Base-by-base conservation (phyloP, 805 yeast genomes). In the Ogataea wickerhamii region DNA sequence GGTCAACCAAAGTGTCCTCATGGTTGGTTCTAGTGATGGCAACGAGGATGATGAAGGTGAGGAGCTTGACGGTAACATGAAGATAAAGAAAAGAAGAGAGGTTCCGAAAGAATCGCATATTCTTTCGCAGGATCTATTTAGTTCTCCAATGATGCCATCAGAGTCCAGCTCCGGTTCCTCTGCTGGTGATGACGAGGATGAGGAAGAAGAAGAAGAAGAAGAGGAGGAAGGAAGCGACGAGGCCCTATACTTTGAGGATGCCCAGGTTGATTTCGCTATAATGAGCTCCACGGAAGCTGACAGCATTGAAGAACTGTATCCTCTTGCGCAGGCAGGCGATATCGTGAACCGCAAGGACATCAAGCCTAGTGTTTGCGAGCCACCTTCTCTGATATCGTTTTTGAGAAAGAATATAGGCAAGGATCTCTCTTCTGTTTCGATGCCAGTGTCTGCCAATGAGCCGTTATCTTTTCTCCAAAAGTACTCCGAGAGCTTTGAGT, bases 391-490 rank as follows among this genome's bases (percentile, higher is more conserved):
- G 24, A 66, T 91, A 38, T 74, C 87, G 1, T 77, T 88, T 51
- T 70, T 93, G 34, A 73, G 96, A 41, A 89, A 89, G 59, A 88
- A 87, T 50, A 93, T 91, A 8, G 97, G 97, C 16, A 91, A 89
- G 55, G 98, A 91, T 60, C 59, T 93, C 40, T 72, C 88, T 0
- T 71, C 87, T 1, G 74, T 89, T 31, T 80, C 96, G 0, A 88
- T 91, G 89, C 98, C 98, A 1, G 95, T 93, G 6, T 80, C 93
- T 1, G 75, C 88, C 38, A 93, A 93, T 63, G 98, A 93, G 61
- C 98, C 98, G 0, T 57, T 91, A 17, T 77, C 94, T 0, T 77
- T 85, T 20, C 67, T 91, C 39, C 96, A 93, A 58, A 75, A 80
- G 45, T 76, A 81, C 49, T 71, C 93, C 0, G 98, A 93, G 59